Conservation (phyloP, 495 filamentous ascomycete species). For the Penicillium antarcticum region DNA sequence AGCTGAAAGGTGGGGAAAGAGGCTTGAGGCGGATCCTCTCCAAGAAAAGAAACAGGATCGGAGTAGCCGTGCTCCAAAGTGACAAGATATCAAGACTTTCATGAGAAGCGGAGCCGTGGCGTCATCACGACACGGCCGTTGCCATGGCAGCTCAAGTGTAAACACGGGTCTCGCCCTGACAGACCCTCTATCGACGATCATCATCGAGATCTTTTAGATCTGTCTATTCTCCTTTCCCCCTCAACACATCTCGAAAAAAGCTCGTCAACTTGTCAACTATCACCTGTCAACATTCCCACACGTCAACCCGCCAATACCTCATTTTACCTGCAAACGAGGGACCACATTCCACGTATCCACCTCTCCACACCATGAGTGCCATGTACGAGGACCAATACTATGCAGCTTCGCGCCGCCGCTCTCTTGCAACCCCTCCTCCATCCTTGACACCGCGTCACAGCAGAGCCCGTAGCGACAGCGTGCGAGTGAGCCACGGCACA, state of each 20-base stretch:
- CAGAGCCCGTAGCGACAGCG: slow-evolving; percentile 56
- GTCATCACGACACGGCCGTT: slow-evolving; percentile 35
- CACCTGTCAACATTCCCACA: not conserved
- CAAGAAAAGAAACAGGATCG: slow-evolving; percentile 19
- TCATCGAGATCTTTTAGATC: slow-evolving; percentile 24
- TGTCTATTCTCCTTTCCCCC: slow-evolving; percentile 9
- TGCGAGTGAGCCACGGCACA: slow-evolving; percentile 72
- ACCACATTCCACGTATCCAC: slow-evolving; percentile 15
- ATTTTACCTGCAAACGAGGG: slow-evolving; percentile 5
- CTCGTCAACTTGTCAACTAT: not conserved
- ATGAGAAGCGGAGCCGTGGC: slow-evolving; percentile 22
- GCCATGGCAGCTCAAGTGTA: slow-evolving; percentile 44
- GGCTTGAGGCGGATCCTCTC: slow-evolving; percentile 16
- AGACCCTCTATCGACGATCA: slow-evolving; percentile 23
- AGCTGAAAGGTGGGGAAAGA: slow-evolving; percentile 29
- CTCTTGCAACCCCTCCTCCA: slow-evolving; percentile 44
- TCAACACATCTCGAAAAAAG: slow-evolving; percentile 2
- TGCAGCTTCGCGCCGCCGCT: slow-evolving; percentile 48
- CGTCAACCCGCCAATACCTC: no score
- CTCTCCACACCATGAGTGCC: slow-evolving; percentile 32
- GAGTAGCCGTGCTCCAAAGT: slow-evolving; percentile 14
- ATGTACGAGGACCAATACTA: slow-evolving; percentile 51
- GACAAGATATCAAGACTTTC: slow-evolving; percentile 11
- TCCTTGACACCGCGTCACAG: slow-evolving; percentile 46
- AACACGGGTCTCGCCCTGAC: slow-evolving; percentile 33